Base-by-base conservation (phyloP, 768 basidiomycete species). In the Lactifluus volemus region DNA sequence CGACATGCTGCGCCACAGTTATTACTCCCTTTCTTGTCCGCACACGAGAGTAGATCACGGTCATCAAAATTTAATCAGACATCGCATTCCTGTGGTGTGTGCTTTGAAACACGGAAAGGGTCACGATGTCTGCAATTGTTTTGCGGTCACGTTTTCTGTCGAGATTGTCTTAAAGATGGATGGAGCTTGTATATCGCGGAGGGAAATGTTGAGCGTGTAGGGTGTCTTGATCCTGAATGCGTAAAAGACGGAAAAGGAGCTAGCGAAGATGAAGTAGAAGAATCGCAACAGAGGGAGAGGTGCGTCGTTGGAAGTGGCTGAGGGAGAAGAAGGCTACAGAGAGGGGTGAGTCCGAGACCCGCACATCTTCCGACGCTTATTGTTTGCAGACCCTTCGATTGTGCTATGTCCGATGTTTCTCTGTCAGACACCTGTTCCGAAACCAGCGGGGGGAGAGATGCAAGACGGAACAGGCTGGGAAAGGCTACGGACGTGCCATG, bases 61-160 rank as follows among this genome's bases (percentile, higher is more conserved):
- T 76, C 75, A 29, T 72, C 74, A 12, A 73, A 76, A 58, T 96
- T 95, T 67, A 79, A 83, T 9, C 75, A 78, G 56, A 79, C 77
- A 15, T 83, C 86, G 0, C 88, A 89, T 71, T 71, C 76, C 30
- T 96, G 93, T 68, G 77, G 84, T 29, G 83, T 96, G 53, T 96
- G 93, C 70, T 73, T 95, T 4, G 79, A 80, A 39, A 79, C 81
- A 14, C 73, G 83, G 60, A 93, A 91, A 69, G 93, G 93, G 48
- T 78, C 81, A 14, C 81, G 82, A 65, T 93, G 92, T 69, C 67
- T 93, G 15, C 78, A 81, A 63, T 75, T 95, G 52, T 69, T 75
- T 2, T 95, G 92, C 68, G 72, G 73, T 1, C 93, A 95, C 70
- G 80, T 93, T 12, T 95, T 93, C 70, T 96, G 93, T 70, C 81